phyloP scores from a whole-genome alignment of 2,329 filamentous ascomycete genomes.

The Colletotrichum sp. region DNA sequence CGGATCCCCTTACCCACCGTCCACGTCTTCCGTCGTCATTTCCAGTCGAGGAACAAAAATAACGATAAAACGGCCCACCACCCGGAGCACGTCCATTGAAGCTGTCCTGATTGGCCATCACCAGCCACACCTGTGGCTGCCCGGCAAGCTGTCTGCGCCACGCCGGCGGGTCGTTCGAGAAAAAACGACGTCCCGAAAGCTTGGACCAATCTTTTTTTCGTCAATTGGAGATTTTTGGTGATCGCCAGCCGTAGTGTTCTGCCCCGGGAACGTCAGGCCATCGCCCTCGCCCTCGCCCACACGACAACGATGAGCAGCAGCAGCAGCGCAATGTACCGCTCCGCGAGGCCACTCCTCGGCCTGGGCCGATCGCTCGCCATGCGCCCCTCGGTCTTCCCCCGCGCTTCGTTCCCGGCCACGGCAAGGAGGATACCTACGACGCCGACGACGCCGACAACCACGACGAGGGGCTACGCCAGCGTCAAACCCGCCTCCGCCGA shows the following conservation, averaged over 20 bases:
- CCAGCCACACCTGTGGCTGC: neutral
- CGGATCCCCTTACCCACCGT: neutral
- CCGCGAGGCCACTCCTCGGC: conserved; percentile 15
- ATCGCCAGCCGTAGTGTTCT: neutral
- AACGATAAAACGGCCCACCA: neutral
- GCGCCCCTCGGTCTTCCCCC: neutral
- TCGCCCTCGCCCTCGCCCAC: neutral
- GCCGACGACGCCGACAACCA: too few relatives aligned
- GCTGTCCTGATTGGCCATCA: neutral
- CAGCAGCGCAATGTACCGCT: conserved; percentile 2
- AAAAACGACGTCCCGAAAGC: neutral
- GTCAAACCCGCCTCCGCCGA: neutral
- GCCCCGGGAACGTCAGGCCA: neutral
- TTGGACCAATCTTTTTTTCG: conserved; percentile 6
- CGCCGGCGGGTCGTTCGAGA: neutral
- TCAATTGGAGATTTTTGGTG: conserved; percentile 7
- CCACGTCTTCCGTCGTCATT: neutral
- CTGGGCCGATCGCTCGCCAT: neutral
- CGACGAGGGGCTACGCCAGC: neutral
- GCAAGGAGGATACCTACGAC: conserved; percentile 5
- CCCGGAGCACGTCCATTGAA: neutral
- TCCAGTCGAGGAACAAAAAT: neutral
- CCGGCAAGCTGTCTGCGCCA: neutral
- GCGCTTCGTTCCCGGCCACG: neutral
- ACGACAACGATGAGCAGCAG: neutral